phyloP scores from a whole-genome alignment of 495 filamentous ascomycete genomes.

The Talaromyces trachyspermus region DNA sequence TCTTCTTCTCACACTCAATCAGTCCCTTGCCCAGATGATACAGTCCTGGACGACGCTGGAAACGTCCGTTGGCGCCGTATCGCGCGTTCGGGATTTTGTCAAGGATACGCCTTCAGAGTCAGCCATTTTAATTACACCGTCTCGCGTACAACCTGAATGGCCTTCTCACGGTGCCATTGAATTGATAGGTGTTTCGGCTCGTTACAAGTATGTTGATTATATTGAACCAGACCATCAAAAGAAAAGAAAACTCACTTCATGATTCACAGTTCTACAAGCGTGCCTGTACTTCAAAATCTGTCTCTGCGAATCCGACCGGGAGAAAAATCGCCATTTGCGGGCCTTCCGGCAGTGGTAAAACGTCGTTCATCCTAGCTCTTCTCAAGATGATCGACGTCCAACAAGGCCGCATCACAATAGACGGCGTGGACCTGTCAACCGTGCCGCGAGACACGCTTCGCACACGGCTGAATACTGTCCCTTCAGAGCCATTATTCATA shows the following conservation, averaged over 20 bases:
- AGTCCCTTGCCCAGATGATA: conserved; percentile 20
- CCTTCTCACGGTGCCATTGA: conserved; percentile 43
- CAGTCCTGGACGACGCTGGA: conserved; percentile 46
- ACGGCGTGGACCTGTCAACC: conserved; percentile 38
- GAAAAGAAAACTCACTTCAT: not conserved
- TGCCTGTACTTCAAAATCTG: conserved; percentile 40
- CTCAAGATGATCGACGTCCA: conserved; percentile 46
- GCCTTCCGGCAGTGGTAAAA: conserved; percentile 37
- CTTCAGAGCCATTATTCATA: conserved; percentile 52
- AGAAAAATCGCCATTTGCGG: conserved; percentile 51
- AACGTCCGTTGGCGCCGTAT: conserved; percentile 48
- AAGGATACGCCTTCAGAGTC: conserved; percentile 39
- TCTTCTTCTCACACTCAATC: conserved; percentile 49
- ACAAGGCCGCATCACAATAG: conserved; percentile 36
- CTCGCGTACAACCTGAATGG: conserved; percentile 27
- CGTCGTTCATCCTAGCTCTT: conserved; percentile 42
- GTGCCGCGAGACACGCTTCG: conserved; percentile 40
- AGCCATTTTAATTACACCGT: not conserved
- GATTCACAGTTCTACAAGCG: conserved; percentile 19
- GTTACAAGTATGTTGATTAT: conserved; percentile 27
- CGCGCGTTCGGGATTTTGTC: conserved; percentile 49
- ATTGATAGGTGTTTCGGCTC: conserved; percentile 35
- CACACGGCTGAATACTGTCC: conserved; percentile 41
- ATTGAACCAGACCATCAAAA: not conserved
- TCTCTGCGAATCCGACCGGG: conserved; percentile 43